Evolutionary conservation across 2,329 filamentous ascomycete species (phyloP), one percentile per base, ranked within the genome.

Genomic region (Colletotrichum gloeosporioides): DNA sequence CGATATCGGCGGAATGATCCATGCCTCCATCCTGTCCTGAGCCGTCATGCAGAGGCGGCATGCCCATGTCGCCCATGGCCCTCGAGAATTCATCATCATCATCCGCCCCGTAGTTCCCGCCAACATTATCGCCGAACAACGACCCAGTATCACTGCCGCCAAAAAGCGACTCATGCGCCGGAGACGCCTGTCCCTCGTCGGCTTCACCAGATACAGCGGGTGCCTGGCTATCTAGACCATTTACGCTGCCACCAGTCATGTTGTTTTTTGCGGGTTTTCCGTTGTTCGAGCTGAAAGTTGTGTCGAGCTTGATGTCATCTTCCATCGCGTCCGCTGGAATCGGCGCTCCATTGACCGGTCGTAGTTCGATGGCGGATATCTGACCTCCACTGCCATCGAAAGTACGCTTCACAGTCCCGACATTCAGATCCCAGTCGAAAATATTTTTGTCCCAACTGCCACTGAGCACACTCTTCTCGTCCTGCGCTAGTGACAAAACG

Each of bases 401-500:
- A 6, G 90, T 90, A 13, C 96, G 91, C 78, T 92, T 93, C 8
- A 94, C 89, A 80, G 94, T 90, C 0, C 97, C 97, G 2, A 92
- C 97, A 81, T 99, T 95, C 31, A 99, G 85, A 83, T 99, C 97
- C 97, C 97, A 99, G 82, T 99, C 96, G 69, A 96, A 91, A 1
- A 99, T 93, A 22, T 92, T 94, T 86, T 98, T 99, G 84, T 99
- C 97, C 97, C 97, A 99, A 83, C 96, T 96, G 5, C 97, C 97
- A 39, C 96, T 98, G 10, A 99, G 85, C 6, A 99, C 91, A 53
- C 94, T 96, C 81, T 90, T 93, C 86, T 99, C 97, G 79, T 99
- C 96, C 7, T 94, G 92, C 1, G 95, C 92, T 15, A 99, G 87
- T 12, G 92, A 93, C 75, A 99, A 86, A 7, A 98, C 95, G 25